A percentile compares a stretch with the other conserved stretches of the same genome.
These are phyloP conservation scores for Tephrocybe sp. DNA, from an alignment of 768 basidiomycete species.

Conservation along the genomic window DNA sequence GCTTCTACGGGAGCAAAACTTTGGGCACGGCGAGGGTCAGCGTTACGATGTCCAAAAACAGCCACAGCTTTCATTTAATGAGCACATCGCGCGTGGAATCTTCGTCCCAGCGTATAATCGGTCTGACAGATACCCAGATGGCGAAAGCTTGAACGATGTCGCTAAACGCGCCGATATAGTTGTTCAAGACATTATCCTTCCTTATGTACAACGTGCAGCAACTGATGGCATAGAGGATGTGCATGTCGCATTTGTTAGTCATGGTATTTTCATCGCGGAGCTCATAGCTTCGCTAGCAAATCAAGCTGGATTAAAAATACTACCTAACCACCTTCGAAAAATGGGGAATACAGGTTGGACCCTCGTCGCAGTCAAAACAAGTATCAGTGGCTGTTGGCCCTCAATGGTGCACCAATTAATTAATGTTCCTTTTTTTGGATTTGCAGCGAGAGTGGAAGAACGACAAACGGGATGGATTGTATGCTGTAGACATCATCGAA, in stretches of 20 bases:
- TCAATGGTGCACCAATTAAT: neutral
- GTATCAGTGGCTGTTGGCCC: conserved; percentile 18
- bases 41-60: conserved; percentile 37
- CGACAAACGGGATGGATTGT: conserved; percentile 20
- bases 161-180: conserved; percentile 48
- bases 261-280: conserved; percentile 69
- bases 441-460: conserved; percentile 22
- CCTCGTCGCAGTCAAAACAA: conserved; percentile 44
- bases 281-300: conserved; percentile 49
- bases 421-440: conserved; percentile 12
- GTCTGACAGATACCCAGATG: conserved; percentile 58
- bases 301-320: conserved; percentile 26
- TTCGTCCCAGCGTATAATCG: conserved; percentile 50
- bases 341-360: conserved; percentile 73
- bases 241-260: conserved; percentile 69
- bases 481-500: conserved; percentile 45
- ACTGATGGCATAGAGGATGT: conserved; percentile 34
- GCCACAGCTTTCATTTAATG: conserved; percentile 31
- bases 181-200: conserved; percentile 51
- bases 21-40: conserved; percentile 69
- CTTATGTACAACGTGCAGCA: conserved; percentile 44
- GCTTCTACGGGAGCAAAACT: conserved; percentile 65
- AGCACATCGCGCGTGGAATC: conserved; percentile 49
- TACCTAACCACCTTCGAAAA: conserved; percentile 37
- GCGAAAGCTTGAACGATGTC: conserved; percentile 71